Percentiles rank a stretch among this genome's conserved stretches.
phyloP scores from a whole-genome alignment of 208 protist species.

The Kentomonas sorsogonicus region DNA sequence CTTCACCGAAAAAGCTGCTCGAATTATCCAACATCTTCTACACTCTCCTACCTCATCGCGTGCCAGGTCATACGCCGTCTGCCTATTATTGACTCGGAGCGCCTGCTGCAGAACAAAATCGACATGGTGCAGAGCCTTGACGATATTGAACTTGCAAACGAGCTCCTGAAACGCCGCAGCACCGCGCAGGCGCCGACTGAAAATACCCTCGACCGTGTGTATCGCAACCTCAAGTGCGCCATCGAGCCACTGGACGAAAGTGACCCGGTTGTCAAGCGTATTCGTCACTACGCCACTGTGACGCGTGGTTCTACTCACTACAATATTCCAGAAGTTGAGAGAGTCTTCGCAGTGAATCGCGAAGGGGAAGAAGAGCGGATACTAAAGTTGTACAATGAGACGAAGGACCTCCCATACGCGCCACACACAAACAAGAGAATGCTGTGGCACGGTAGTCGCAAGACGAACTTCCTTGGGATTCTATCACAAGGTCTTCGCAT shows the following conservation, averaged over 20 bases:
- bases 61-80: conserved; percentile 45
- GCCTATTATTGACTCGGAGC: conserved; percentile 44
- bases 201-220: conserved; percentile 38
- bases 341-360: conserved; percentile 63
- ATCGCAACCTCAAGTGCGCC: conserved; percentile 40
- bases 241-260: conserved; percentile 26
- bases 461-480: conserved; percentile 91
- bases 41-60: conserved; percentile 77
- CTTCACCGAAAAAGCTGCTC: conserved; percentile 37
- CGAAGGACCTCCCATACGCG: conserved; percentile 11
- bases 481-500: conserved; percentile 89
- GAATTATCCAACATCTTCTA: conserved; percentile 53
- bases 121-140: conserved; percentile 73
- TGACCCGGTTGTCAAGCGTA: conserved; percentile 31
- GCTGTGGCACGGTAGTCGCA: conserved; percentile 89
- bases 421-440: conserved; percentile 61
- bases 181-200: not conserved
- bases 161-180: conserved; percentile 27
- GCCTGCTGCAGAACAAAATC: conserved; percentile 67
- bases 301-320: conserved; percentile 69
- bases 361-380: conserved; percentile 48
- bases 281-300: conserved; percentile 64
- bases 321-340: conserved; percentile 40
- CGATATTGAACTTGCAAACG: conserved; percentile 74
- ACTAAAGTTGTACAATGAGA: too few species aligned